phyloP scores from a whole-genome alignment of 805 yeast species.

The Cyberlindnera samutprakarnensis region DNA sequence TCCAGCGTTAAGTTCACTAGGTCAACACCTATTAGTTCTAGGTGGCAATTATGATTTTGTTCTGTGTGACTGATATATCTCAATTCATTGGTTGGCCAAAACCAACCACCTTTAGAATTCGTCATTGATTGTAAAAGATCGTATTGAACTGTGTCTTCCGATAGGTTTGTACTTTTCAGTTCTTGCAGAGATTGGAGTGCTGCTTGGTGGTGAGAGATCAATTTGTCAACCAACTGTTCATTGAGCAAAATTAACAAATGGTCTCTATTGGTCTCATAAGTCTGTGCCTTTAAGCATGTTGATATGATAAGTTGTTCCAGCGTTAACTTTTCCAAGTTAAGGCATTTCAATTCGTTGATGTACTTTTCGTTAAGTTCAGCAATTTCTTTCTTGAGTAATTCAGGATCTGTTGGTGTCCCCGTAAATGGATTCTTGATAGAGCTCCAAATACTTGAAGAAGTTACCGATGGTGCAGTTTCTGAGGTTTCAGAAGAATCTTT shows the following conservation, averaged over 20 bases:
- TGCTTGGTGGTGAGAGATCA: slow-evolving; percentile 4
- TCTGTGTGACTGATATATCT: slow-evolving; percentile 7
- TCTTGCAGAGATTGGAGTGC: slow-evolving; percentile 2
- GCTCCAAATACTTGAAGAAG: slow-evolving; percentile 11
- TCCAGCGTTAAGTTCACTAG: slow-evolving; percentile 12
- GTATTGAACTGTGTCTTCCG: slow-evolving; percentile 4
- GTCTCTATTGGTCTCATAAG: slow-evolving; percentile 13
- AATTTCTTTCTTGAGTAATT: slow-evolving; percentile 8
- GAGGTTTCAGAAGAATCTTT: neutral
- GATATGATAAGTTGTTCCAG: slow-evolving; percentile 11
- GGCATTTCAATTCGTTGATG: slow-evolving; percentile 4
- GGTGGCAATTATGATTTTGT: neutral
- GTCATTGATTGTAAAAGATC: slow-evolving; percentile 7
- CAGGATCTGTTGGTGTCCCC: slow-evolving; percentile 3
- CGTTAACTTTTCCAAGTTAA: slow-evolving; percentile 2
- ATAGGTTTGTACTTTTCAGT: neutral
- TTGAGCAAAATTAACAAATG: slow-evolving; percentile 8
- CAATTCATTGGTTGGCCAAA: slow-evolving; percentile 18
- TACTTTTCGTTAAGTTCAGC: slow-evolving; percentile 4
- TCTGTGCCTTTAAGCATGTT: slow-evolving; percentile 9
- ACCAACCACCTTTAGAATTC: slow-evolving; percentile 14
- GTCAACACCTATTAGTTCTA: slow-evolving; percentile 18
- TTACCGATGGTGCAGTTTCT: neutral
- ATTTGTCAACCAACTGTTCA: slow-evolving; percentile 6
- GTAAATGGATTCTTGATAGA: slow-evolving; percentile 12